Conservation (phyloP, 176 grass and related monocot species). For the Avena eriantha region DNA sequence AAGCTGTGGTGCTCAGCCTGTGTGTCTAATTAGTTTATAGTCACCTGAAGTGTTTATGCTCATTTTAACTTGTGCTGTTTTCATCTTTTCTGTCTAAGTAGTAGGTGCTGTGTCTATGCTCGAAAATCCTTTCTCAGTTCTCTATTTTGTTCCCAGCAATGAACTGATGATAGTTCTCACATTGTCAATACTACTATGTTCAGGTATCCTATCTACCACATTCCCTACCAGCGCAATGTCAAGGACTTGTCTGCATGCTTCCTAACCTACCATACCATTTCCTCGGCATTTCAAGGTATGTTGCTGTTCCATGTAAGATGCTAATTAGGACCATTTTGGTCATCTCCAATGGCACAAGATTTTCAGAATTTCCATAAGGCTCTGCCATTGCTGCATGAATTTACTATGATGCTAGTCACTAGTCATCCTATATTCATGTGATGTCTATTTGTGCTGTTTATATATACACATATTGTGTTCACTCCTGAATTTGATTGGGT, state of each 20-base stretch:
- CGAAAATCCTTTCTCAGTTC: constrained; percentile 14
- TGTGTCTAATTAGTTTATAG: constrained; percentile 20
- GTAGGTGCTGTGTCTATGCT: constrained; percentile 7
- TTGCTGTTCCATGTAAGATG: constrained; percentile 14
- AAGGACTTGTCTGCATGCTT: constrained; percentile 81
- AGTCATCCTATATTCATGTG: not conserved
- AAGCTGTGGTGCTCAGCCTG: not conserved
- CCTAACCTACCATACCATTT: constrained; percentile 88
- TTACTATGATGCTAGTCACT: not conserved
- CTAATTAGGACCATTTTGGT: constrained; percentile 21
- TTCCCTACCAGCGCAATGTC: constrained; percentile 69
- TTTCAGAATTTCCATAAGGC: constrained; percentile 10
- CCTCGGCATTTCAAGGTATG: constrained; percentile 82
- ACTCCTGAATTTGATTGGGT: not conserved
- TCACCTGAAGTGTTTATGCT: constrained; percentile 21
- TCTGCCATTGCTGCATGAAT: constrained; percentile 5
- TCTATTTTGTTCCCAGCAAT: not conserved
- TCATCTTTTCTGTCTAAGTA: constrained; percentile 7
- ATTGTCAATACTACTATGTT: constrained; percentile 44
- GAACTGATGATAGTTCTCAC: not conserved
- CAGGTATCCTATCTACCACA: constrained; percentile 98
- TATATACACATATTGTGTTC: not conserved
- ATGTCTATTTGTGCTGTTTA: constrained; percentile 3
- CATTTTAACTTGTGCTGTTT: not conserved
- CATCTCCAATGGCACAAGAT: constrained; percentile 11